These are phyloP conservation scores for Pleurotus djamor DNA, from an alignment of 768 basidiomycete species.

Conservation along the genomic window DNA sequence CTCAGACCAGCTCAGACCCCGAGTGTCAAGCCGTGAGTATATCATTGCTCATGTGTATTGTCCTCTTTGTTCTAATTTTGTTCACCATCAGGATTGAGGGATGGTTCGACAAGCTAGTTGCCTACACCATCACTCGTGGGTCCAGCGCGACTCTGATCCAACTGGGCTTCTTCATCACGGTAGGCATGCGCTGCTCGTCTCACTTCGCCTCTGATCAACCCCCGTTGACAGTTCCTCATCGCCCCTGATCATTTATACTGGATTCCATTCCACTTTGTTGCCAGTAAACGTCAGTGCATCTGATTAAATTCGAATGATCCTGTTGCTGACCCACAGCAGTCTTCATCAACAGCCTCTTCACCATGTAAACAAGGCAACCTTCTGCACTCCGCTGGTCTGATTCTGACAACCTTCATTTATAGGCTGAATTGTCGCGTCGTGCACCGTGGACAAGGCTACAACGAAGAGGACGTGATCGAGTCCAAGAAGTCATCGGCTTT, in stretches of 20 bases:
- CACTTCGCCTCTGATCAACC: neutral
- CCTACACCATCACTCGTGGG: constrained; percentile 15
- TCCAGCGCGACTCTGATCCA: constrained; percentile 14
- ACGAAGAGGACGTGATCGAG: constrained; percentile 14
- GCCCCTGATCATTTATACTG: constrained; percentile 18
- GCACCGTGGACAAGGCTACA: constrained; percentile 13
- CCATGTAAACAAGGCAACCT: constrained; percentile 10
- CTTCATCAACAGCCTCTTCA: constrained; percentile 20
- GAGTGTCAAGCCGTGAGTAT: constrained; percentile 8
- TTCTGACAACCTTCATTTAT: neutral
- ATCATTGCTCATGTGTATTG: too few relatives aligned
- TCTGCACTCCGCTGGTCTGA: neutral
- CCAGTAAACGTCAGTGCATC: constrained; percentile 18
- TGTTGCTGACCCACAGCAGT: constrained; percentile 8
- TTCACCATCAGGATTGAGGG: constrained; percentile 2
- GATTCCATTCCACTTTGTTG: constrained; percentile 23
- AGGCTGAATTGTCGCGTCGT: constrained; percentile 20
- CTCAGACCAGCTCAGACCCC: constrained; percentile 10
- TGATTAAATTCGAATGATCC: neutral
- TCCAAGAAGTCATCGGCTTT: neutral
- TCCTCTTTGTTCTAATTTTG: neutral
- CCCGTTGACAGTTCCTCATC: constrained; percentile 15
- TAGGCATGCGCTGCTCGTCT: constrained; percentile 5
- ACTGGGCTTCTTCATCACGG: constrained; percentile 15
- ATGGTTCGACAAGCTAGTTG: constrained; percentile 16